Base-by-base conservation (phyloP, 352 stramenopile genomes). In the Pseudoperonospora humuli region DNA sequence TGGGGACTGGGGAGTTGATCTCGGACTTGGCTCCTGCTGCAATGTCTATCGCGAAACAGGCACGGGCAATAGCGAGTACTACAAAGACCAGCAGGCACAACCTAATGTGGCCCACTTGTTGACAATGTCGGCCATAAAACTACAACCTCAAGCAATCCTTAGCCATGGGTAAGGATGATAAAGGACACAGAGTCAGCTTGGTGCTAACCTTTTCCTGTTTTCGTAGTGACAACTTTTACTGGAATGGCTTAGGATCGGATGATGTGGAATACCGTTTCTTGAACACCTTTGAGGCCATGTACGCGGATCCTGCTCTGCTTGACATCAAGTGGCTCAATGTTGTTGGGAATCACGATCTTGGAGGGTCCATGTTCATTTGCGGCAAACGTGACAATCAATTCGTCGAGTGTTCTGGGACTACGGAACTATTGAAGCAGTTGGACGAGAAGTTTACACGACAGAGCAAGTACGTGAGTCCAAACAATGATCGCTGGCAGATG, bases 31-130 rank as follows among this genome's bases (percentile, higher is more conserved):
- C 2, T 86, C 76, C 28, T 88, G 76, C 55, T 88, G 76, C 47
- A 82, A 82, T 20, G 63, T 75, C 5, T 85, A 87, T 36, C 71
- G 69, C 17, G 66, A 81, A 38, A 84, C 72, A 0, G 70, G 70
- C 6, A 65, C 50, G 1, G 63, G 63, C 33, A 83, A 70, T 27
- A 57, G 39, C 4, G 66, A 74, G 50, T 87, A 84, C 54, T 79
- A 83, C 48, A 83, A 84, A 17, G 75, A 88, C 47, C 73, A 79
- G 15, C 70, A 86, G 36, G 73, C 76, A 10, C 76, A 88, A 43
- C 32, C 57, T 21, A 82, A 83, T 36, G 68, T 88, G 0, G 76
- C 73, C 17, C 48, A 83, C 25, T 40, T 88, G 40, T 47, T 88
- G 39, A 37, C 55, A 0, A 50, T 82, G n/a, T 86, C 76, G n/a